Evolutionary conservation across 306 rosid genomes (phyloP).

Genomic region (Vigna angularis): DNA sequence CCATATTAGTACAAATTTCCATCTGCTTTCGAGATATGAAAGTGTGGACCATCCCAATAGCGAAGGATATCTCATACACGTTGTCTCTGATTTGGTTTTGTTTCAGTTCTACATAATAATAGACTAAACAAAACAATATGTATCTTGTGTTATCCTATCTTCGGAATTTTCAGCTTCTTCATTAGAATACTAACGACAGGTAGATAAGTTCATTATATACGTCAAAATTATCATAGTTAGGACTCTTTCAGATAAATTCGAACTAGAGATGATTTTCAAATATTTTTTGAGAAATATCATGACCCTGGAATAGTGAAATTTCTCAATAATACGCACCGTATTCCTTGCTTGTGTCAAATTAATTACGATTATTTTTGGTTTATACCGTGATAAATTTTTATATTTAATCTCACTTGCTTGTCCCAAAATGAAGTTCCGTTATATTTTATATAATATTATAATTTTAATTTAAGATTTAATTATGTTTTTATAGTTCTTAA

Average conservation of each 20-base stretch:
- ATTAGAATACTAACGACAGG: too few species aligned
- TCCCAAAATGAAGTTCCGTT: neutral
- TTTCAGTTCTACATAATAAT: constrained; percentile 3
- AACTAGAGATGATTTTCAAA: neutral
- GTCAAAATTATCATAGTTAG: neutral
- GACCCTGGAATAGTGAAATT: neutral
- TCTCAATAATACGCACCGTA: neutral
- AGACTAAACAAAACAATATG: neutral
- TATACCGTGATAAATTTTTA: neutral
- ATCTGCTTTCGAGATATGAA: neutral
- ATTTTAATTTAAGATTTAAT: too few species aligned
- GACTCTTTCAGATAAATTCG: neutral
- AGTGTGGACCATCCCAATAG: neutral
- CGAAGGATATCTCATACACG: neutral
- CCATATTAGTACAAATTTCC: neutral
- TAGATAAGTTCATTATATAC: too few species aligned
- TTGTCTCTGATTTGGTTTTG: neutral
- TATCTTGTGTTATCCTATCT: too few species aligned
- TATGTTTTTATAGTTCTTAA: too few species aligned
- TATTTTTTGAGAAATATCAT: neutral
- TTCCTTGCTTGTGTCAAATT: neutral
- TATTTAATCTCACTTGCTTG: neutral
- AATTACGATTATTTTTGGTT: neutral
- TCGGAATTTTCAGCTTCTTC: too few species aligned
- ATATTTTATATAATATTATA: too few species aligned